Evolutionary conservation across 768 basidiomycete genomes (phyloP).

Genomic region (Dentipellis fragilis): DNA sequence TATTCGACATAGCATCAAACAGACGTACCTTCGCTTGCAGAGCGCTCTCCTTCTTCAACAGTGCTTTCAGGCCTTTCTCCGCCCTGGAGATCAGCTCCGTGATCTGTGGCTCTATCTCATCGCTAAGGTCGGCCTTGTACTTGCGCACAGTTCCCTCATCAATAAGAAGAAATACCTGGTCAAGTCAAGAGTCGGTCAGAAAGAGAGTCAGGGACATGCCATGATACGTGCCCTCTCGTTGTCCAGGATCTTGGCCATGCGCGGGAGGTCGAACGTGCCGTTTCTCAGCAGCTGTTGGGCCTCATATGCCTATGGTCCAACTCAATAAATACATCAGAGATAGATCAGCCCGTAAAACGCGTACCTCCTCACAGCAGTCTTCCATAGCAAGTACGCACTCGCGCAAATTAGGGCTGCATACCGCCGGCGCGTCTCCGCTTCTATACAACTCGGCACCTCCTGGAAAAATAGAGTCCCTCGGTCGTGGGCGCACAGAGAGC

Average conservation of each 20-base stretch:
- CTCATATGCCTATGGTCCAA: slow-evolving; percentile 42
- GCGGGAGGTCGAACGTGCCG: slow-evolving; percentile 61
- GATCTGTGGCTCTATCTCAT: slow-evolving; percentile 76
- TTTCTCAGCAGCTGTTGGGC: slow-evolving; percentile 59
- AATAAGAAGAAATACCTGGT: slow-evolving; percentile 64
- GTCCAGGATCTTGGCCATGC: slow-evolving; percentile 58
- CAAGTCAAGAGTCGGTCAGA: neutral
- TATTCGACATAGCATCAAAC: neutral
- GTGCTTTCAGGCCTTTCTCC: slow-evolving; percentile 51
- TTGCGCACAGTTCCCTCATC: slow-evolving; percentile 61
- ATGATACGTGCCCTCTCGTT: slow-evolving; percentile 45
- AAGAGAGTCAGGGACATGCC: neutral
- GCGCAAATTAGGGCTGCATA: slow-evolving; percentile 60
- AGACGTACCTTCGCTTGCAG: slow-evolving; percentile 52
- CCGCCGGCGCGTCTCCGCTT: slow-evolving; percentile 44
- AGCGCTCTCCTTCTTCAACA: slow-evolving; percentile 52
- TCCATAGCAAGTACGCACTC: slow-evolving; percentile 75
- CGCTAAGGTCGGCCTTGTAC: slow-evolving; percentile 67
- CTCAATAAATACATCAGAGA: neutral
- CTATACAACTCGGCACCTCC: slow-evolving; percentile 58
- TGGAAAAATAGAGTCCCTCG: slow-evolving; percentile 61
- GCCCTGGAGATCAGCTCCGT: slow-evolving; percentile 63
- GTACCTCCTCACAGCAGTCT: slow-evolving; percentile 72
- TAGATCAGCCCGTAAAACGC: neutral
- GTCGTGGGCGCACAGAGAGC: slow-evolving; percentile 36